Base-by-base conservation (phyloP, 1,284 basidiomycete species). In the Apiotrichum siamense region DNA sequence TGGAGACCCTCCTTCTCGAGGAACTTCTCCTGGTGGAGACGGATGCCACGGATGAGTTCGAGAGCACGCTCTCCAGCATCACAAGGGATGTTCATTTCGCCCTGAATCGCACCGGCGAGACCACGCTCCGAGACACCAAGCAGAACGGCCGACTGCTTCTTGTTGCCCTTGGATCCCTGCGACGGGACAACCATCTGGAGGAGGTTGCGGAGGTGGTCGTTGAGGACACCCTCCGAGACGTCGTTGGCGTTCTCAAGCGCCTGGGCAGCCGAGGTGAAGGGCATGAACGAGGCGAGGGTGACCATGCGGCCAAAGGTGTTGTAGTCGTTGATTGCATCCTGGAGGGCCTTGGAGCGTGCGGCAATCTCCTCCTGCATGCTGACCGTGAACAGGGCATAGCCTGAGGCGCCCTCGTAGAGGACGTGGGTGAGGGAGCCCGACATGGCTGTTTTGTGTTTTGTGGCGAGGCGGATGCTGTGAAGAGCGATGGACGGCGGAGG, bases 171-270 rank as follows among this genome's bases (percentile, higher is more conserved):
- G 10, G 65, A 58, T 15, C 59, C 63, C 25, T 59, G 57, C 31
- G 85, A 86, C 49, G 85, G 80, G 38, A 98, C 81, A 75, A 91
- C 90, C 59, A 97, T 80, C 72, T 94, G 89, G 56, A 98, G 81
- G 45, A 97, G 78, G 47, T 85, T 83, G 72, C 86, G 84, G 54
- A 98, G 79, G 73, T 91, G 83, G 58, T 91, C 87, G 71, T 88
- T 93, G 47, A 97, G 76, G 53, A 94, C 61, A 91, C 94, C 92
- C 80, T 97, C 94, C 6, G 94, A 97, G 17, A 98, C 77, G 75
- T 98, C 93, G 71, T 97, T 96, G 51, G 87, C 86, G 66, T 96
- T 97, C 77, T 98, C 92, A 60, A 99, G 78, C 25, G 94, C 96
- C 73, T 97, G 88, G 2, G 90, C 91, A 35, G 93, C 92, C 60